phyloP scores from a whole-genome alignment of 352 stramenopile genomes.

The Globisporangium apiculatum region DNA sequence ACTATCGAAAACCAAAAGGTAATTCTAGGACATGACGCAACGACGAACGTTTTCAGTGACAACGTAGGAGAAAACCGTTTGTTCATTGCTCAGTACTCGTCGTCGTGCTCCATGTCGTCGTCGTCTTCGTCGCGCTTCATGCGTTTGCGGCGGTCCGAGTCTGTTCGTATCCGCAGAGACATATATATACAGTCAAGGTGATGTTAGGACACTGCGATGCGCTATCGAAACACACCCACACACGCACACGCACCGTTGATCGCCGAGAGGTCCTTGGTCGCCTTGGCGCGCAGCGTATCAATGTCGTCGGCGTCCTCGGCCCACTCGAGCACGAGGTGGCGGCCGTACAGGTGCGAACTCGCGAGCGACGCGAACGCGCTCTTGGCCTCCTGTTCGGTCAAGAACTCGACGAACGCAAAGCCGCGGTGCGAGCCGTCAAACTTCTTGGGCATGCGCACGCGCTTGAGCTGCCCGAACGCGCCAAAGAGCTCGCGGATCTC shows the following conservation, averaged over 20 bases:
- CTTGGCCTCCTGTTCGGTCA: constrained; percentile 93
- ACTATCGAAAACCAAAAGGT: too few species aligned
- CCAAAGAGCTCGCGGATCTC: constrained; percentile 97
- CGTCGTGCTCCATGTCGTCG: constrained; percentile 27
- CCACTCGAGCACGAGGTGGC: constrained; percentile 98
- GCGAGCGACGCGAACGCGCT: constrained; percentile 90
- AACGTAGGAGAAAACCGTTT: too few species aligned
- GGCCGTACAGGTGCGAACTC: constrained; percentile 97
- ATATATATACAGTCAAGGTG: too few species aligned
- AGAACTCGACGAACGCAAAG: constrained; percentile 99
- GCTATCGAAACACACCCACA: not conserved
- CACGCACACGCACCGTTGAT: constrained; percentile 35
- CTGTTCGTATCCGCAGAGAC: constrained; percentile 5
- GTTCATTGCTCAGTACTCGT: constrained; percentile 23
- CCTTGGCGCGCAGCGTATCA: constrained; percentile 80
- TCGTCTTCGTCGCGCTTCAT: constrained; percentile 41
- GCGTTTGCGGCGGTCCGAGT: constrained; percentile 61
- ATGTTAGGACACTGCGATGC: too few species aligned
- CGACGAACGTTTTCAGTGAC: not conserved
- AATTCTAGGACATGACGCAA: too few species aligned
- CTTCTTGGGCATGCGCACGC: constrained; percentile 97
- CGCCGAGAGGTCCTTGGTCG: constrained; percentile 55
- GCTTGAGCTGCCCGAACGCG: constrained; percentile 96
- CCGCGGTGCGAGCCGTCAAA: constrained; percentile 96
- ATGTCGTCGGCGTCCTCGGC: constrained; percentile 86